Conservation (phyloP, 2,329 filamentous ascomycete genomes). For the Fusarium gaditjirri region DNA sequence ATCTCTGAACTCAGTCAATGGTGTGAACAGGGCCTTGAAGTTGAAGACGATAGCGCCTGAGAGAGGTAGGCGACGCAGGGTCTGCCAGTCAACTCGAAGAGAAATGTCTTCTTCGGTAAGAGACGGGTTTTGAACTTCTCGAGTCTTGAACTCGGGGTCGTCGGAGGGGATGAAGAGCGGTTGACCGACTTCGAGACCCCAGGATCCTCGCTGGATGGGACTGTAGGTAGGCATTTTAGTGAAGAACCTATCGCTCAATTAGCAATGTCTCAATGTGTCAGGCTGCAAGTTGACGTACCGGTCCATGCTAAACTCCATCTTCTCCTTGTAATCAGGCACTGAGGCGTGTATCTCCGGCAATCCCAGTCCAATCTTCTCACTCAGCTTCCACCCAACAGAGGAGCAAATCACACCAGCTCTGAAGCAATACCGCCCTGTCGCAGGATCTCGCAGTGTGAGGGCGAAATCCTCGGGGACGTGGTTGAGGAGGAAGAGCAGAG, state of each 20-base stretch:
- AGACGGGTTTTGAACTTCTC: slow-evolving; percentile 65
- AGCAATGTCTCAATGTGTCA: not conserved
- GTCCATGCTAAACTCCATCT: slow-evolving; percentile 90
- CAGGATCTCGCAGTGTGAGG: slow-evolving; percentile 76
- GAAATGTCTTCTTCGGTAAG: slow-evolving; percentile 69
- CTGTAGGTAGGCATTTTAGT: slow-evolving; percentile 78
- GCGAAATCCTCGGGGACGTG: slow-evolving; percentile 89
- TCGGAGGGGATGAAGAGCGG: slow-evolving; percentile 80
- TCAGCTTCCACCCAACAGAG: slow-evolving; percentile 81
- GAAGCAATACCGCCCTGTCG: slow-evolving; percentile 78
- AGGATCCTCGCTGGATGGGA: slow-evolving; percentile 85
- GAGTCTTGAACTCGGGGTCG: slow-evolving; percentile 70
- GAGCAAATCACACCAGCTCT: slow-evolving; percentile 83
- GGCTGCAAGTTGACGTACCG: slow-evolving; percentile 59
- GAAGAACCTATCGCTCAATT: slow-evolving; percentile 70
- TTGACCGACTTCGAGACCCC: slow-evolving; percentile 80
- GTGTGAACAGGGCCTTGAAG: slow-evolving; percentile 88
- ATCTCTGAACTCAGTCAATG: slow-evolving; percentile 72
- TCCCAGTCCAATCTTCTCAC: slow-evolving; percentile 76
- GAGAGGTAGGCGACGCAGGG: slow-evolving; percentile 79
- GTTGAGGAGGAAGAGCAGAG: slow-evolving; percentile 76
- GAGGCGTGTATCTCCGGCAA: slow-evolving; percentile 77
- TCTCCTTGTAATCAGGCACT: slow-evolving; percentile 86
- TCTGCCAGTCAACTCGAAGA: slow-evolving; percentile 89
- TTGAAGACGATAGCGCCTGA: slow-evolving; percentile 84